Evolutionary conservation across 2,329 filamentous ascomycete genomes (phyloP), one percentile per base, ranked within the genome.

Genomic region (Biscogniauxia sp.): DNA sequence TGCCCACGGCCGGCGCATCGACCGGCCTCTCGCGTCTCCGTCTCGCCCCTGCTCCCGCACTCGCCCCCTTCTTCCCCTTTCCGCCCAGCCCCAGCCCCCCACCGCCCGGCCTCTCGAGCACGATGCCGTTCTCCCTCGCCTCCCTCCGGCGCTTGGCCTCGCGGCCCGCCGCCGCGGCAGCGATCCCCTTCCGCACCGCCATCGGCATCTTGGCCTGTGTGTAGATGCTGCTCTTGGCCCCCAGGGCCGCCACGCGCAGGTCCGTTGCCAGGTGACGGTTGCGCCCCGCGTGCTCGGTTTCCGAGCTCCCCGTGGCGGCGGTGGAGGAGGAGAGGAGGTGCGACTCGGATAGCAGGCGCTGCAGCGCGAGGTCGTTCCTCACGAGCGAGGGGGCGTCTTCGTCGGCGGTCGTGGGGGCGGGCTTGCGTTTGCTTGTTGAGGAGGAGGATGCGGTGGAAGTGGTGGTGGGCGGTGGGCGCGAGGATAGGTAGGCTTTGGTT

Each of bases 331-430:
- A 80, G 52, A 74, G 72, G 61, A 75, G 80, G 52, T 83, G 81
- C 3, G 82, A 79, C 81, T 99, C 95, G 68, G 89, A 84, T 60
- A 99, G 86, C 50, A 99, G 87, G 53, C 93, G 89, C 75, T 97
- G 94, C 15, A 99, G 87, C 49, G 92, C 93, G 57, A 97, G 87
- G 75, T 98, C 95, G 75, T 97, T 93, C 74, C 93, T 93, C 19
- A 98, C 83, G 63, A 96, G 90, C 11, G 84, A 84, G 64, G 82
- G 82, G 56, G 83, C 83, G 71, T 89, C 84, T 70, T 89, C 85
- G 61, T 82, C 76, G 65, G 73, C 76, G 41, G 68, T 71, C 58
- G 68, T 69, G 58, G 69, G 62, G 20, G 7, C 45, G 17, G 63
- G 74, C 60, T 66, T 70, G 25, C 28, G 62, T 41, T 61, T 69